These are phyloP conservation scores for Penicillium hordei DNA, from an alignment of 2,329 filamentous ascomycete genomes.

Conservation along the genomic window DNA sequence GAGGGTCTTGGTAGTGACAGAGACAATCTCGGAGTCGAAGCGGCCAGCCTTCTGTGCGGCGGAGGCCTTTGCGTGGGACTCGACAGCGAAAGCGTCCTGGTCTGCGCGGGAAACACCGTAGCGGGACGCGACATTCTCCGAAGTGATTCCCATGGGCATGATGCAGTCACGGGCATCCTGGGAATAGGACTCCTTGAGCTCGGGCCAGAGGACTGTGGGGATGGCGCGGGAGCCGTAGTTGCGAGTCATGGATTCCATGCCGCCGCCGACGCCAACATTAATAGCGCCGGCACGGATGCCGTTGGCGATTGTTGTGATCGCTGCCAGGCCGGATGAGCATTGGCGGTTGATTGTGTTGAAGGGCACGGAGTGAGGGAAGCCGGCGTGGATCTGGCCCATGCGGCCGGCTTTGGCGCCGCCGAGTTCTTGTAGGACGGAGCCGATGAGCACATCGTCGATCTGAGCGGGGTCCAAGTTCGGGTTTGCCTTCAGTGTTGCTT, in stretches of 20 bases:
- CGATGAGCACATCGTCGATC: constrained; percentile 80
- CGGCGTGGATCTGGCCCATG: constrained; percentile 85
- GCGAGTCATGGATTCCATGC: constrained; percentile 94
- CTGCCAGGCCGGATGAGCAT: constrained; percentile 75
- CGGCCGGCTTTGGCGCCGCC: constrained; percentile 87
- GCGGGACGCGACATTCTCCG: constrained; percentile 79
- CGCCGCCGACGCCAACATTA: constrained; percentile 74
- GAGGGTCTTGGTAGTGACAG: constrained; percentile 70
- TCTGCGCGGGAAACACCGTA: constrained; percentile 72
- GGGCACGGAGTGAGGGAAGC: constrained; percentile 68
- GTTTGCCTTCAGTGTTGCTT: constrained; percentile 69
- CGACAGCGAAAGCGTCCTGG: constrained; percentile 78
- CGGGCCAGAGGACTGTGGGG: constrained; percentile 76
- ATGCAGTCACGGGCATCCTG: constrained; percentile 80
- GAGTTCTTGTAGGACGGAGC: constrained; percentile 86
- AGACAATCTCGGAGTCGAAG: constrained; percentile 78
- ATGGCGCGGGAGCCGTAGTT: constrained; percentile 88
- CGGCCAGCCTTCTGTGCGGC: constrained; percentile 66
- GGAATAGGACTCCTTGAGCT: constrained; percentile 61
- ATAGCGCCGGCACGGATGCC: constrained; percentile 74
- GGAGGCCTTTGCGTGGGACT: constrained; percentile 71
- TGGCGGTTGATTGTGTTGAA: constrained; percentile 89
- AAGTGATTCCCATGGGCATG: constrained; percentile 91
- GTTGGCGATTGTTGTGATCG: constrained; percentile 71
- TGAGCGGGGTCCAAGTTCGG: constrained; percentile 68